A percentile compares a stretch with the other conserved stretches of the same genome.
These are phyloP conservation scores for Talaromyces borbonicus DNA, from an alignment of 495 filamentous ascomycete species.

Conservation along the genomic window DNA sequence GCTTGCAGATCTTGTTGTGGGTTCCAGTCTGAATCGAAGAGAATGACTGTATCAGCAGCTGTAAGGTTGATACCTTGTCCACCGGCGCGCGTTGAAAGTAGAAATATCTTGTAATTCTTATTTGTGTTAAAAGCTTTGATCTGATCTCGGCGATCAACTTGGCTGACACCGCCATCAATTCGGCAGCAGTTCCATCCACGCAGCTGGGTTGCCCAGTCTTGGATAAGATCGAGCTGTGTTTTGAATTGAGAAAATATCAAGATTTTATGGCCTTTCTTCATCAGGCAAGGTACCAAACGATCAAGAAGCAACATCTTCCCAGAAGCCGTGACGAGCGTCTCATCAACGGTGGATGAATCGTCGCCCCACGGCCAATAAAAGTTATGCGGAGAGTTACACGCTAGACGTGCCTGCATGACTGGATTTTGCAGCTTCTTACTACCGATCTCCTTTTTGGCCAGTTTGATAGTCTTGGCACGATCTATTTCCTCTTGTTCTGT, in stretches of 20 bases:
- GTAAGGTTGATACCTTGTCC: slow-evolving; percentile 89
- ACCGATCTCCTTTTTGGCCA: slow-evolving; percentile 78
- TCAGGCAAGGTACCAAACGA: slow-evolving; percentile 66
- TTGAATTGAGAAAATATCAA: slow-evolving; percentile 97
- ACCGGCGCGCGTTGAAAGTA: slow-evolving; percentile 83
- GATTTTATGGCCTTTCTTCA: slow-evolving; percentile 72
- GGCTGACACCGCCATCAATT: slow-evolving; percentile 82
- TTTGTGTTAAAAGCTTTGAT: slow-evolving; percentile 80
- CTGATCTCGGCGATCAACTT: slow-evolving; percentile 67
- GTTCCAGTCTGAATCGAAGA: slow-evolving; percentile 89
- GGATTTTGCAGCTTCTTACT: slow-evolving; percentile 93
- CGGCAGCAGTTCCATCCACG: slow-evolving; percentile 73
- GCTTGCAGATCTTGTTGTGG: slow-evolving; percentile 96
- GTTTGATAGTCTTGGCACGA: slow-evolving; percentile 58
- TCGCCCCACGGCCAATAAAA: slow-evolving; percentile 88
- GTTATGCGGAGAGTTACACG: slow-evolving; percentile 89
- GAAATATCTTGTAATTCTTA: slow-evolving; percentile 62
- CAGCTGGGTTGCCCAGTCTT: slow-evolving; percentile 68
- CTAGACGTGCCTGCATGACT: slow-evolving; percentile 82
- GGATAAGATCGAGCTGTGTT: slow-evolving; percentile 80
- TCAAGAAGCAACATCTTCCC: slow-evolving; percentile 96
- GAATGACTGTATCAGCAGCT: slow-evolving; percentile 63
- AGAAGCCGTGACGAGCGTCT: slow-evolving; percentile 70
- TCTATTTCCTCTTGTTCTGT: slow-evolving; percentile 53
- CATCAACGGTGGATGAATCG: slow-evolving; percentile 47